A percentile compares a stretch with the other conserved stretches of the same genome.
Conservation (phyloP, 2,329 filamentous ascomycete genomes). For the Fusarium napiforme region DNA sequence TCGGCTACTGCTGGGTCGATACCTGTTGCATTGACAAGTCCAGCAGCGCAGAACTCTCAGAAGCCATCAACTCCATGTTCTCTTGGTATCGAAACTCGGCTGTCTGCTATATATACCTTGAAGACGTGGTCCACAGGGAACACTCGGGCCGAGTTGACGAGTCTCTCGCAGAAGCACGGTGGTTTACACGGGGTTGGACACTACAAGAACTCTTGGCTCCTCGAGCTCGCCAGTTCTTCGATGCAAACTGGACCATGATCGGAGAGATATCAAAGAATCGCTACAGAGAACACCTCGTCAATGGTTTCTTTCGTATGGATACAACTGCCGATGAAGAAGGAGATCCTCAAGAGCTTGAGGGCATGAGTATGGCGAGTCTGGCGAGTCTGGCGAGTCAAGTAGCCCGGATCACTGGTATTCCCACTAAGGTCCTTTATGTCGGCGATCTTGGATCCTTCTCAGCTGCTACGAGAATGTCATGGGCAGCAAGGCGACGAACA, state of each 20-base stretch:
- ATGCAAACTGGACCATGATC: conserved; percentile 39
- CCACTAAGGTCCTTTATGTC: conserved; percentile 12
- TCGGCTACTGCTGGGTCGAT: conserved; percentile 45
- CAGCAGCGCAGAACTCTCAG: conserved; percentile 45
- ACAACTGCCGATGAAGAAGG: background rate
- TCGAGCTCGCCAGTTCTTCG: conserved; percentile 41
- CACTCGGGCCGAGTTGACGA: background rate
- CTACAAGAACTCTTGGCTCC: conserved; percentile 48
- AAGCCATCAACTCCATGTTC: conserved; percentile 45
- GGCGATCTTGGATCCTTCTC: conserved; percentile 22
- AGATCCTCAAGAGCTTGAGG: background rate
- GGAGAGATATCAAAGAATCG: conserved; percentile 37
- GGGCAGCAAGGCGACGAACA: conserved; percentile 42
- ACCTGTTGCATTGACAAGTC: conserved; percentile 45
- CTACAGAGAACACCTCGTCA: background rate
- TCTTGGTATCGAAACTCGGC: conserved; percentile 42
- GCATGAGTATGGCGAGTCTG: background rate
- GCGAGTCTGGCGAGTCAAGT: conserved; percentile 4
- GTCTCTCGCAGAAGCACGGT: conserved; percentile 18
- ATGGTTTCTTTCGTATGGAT: background rate
- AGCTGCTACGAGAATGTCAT: conserved; percentile 38
- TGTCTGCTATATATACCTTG: conserved; percentile 42
- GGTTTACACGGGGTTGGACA: conserved; percentile 42
- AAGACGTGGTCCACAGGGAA: conserved; percentile 20
- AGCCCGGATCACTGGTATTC: conserved; percentile 40